phyloP scores from a whole-genome alignment of 2,329 filamentous ascomycete genomes.

The Chalara sp. region DNA sequence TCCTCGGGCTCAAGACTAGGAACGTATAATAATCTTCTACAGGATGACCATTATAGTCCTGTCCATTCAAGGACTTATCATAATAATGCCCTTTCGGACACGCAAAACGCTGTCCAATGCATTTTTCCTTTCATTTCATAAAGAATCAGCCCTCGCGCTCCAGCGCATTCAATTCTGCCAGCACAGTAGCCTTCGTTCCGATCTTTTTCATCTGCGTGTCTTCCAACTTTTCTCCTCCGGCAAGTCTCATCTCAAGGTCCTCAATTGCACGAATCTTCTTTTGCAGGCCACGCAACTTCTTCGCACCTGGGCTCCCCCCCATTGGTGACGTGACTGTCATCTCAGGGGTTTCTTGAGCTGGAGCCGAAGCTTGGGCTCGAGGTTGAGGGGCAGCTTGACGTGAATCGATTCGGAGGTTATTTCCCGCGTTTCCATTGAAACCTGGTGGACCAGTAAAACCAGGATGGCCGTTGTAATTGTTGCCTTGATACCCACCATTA shows the following conservation, averaged over 20 bases:
- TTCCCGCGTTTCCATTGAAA: constrained; percentile 3
- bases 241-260: constrained; percentile 93
- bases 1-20: neutral
- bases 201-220: constrained; percentile 99
- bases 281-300: constrained; percentile 87
- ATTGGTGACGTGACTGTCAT: constrained; percentile 46
- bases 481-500: constrained; percentile 18
- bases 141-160: constrained; percentile 15
- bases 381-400: neutral
- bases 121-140: constrained; percentile 1
- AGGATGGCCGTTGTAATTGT: constrained; percentile 17
- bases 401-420: constrained; percentile 27
- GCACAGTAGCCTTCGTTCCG: constrained; percentile 73
- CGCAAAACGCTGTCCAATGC: neutral
- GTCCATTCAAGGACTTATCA: neutral
- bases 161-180: constrained; percentile 67
- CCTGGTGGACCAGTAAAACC: constrained; percentile 5
- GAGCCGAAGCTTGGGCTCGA: constrained; percentile 15
- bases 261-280: constrained; percentile 99
- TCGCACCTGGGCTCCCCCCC: constrained; percentile 68
- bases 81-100: neutral
- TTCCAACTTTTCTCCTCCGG: constrained; percentile 91
- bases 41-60: neutral
- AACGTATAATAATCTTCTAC: neutral
- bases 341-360: constrained; percentile 30